phyloP scores from a whole-genome alignment of 345 rosid species.

The Brassica nigra region DNA sequence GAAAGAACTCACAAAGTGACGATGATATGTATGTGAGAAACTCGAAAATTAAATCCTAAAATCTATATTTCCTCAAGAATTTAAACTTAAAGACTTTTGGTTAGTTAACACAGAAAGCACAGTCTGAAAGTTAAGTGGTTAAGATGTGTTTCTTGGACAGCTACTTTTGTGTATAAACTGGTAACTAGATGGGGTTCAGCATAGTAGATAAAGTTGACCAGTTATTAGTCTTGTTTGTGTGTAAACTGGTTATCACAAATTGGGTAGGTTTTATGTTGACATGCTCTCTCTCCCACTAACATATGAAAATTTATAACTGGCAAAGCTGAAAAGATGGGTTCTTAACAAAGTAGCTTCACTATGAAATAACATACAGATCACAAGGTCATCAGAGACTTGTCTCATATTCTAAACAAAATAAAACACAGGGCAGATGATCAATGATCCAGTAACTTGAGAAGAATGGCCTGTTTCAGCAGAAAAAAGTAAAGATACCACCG shows the following conservation, averaged over 20 bases:
- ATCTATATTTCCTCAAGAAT: neutral
- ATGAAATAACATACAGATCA: neutral
- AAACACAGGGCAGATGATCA: conserved; percentile 6
- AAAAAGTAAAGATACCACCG: neutral
- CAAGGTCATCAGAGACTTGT: neutral
- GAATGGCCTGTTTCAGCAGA: conserved; percentile 42
- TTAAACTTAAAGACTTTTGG: neutral
- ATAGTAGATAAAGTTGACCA: conserved; percentile 17
- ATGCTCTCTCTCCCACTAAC: neutral
- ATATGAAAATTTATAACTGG: neutral
- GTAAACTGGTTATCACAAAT: neutral
- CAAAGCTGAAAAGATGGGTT: conserved; percentile 5
- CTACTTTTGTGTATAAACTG: neutral
- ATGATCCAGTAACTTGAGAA: conserved; percentile 46
- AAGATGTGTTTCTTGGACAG: neutral
- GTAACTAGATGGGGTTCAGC: neutral
- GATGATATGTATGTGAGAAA: conserved; percentile 23
- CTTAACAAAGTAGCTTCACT: neutral
- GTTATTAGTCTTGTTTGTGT: neutral
- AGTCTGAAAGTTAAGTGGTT: neutral
- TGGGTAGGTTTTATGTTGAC: neutral
- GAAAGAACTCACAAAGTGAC: conserved; percentile 9
- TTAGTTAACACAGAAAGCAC: conserved; percentile 1
- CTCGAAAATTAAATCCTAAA: neutral
- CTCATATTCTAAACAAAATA: neutral